phyloP scores from a whole-genome alignment of 139 green algal genomes.

The Edaphochlamys debaryana region DNA sequence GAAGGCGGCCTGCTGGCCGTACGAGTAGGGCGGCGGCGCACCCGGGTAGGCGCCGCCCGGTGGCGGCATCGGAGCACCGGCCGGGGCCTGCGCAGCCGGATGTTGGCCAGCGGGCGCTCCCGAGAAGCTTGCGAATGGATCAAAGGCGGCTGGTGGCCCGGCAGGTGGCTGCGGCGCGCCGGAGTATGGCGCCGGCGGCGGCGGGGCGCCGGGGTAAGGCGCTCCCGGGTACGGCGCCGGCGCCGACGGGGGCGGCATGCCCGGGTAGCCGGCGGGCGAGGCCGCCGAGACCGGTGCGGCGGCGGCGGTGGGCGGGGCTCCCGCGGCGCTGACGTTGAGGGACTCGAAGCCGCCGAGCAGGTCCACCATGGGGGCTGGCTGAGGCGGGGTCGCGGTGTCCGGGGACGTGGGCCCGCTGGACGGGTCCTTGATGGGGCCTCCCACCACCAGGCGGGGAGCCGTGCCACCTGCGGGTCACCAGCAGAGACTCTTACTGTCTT shows the following conservation, averaged over 20 bases:
- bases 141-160: too few relatives aligned
- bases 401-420: slow-evolving; percentile 7
- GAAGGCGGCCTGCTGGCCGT: background rate
- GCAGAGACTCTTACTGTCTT: too few relatives aligned
- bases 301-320: background rate
- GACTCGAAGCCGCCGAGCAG: slow-evolving; percentile 31
- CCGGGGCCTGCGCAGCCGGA: background rate
- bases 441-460: slow-evolving; percentile 11
- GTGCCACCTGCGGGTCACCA: too few relatives aligned
- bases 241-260: background rate
- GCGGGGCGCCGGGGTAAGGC: background rate
- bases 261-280: background rate
- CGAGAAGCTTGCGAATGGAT: slow-evolving; percentile 13
- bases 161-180: too few relatives aligned
- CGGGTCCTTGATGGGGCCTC: slow-evolving; percentile 23
- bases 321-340: background rate
- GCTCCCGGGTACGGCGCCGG: background rate
- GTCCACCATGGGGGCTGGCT: slow-evolving; percentile 5
- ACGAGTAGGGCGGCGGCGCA: background rate
- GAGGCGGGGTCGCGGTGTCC: background rate
- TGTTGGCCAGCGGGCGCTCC: background rate
- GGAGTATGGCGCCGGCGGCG: background rate
- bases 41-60: background rate
- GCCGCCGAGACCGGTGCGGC: background rate
- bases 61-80: background rate